Conservation (phyloP, 2,329 filamentous ascomycete species). For the Bipolaris sorokiniana region DNA sequence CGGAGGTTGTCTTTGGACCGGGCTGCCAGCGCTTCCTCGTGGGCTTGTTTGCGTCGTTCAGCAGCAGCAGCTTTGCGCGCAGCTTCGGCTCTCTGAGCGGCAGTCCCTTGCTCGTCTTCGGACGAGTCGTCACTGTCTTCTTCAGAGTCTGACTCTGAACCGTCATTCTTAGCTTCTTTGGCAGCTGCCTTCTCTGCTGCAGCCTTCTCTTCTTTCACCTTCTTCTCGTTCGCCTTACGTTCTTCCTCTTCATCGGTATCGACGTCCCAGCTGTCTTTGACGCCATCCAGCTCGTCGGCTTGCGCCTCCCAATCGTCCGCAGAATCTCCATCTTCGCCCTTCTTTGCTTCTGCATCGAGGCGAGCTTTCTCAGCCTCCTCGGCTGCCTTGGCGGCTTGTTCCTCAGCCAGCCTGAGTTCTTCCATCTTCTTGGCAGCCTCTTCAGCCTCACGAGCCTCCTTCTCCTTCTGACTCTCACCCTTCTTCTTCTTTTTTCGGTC, state of each 20-base stretch:
- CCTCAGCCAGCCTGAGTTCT: constrained; percentile 58
- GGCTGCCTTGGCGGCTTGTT: constrained; percentile 78
- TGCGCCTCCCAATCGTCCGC: constrained; percentile 86
- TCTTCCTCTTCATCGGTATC: constrained; percentile 74
- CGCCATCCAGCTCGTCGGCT: constrained; percentile 72
- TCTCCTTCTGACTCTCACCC: constrained; percentile 59
- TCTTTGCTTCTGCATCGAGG: constrained; percentile 66
- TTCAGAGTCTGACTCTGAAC: constrained; percentile 50
- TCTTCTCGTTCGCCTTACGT: constrained; percentile 44
- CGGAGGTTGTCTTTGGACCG: constrained; percentile 93
- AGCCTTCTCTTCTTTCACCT: constrained; percentile 30
- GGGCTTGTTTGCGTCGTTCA: constrained; percentile 84
- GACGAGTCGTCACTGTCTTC: constrained; percentile 61
- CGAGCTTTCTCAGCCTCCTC: constrained; percentile 71
- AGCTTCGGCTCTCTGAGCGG: constrained; percentile 72
- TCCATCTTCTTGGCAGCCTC: constrained; percentile 62
- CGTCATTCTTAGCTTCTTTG: constrained; percentile 26
- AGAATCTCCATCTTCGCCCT: constrained; percentile 68
- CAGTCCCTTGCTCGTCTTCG: constrained; percentile 76
- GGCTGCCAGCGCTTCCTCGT: constrained; percentile 89
- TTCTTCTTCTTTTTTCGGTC: constrained; percentile 77
- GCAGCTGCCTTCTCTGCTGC: constrained; percentile 41
- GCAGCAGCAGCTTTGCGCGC: constrained; percentile 87
- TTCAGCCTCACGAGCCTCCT: constrained; percentile 57
- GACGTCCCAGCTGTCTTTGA: constrained; percentile 96